Evolutionary conservation across 1,284 basidiomycete species (phyloP).

Genomic region (Wolfiporia cocos): DNA sequence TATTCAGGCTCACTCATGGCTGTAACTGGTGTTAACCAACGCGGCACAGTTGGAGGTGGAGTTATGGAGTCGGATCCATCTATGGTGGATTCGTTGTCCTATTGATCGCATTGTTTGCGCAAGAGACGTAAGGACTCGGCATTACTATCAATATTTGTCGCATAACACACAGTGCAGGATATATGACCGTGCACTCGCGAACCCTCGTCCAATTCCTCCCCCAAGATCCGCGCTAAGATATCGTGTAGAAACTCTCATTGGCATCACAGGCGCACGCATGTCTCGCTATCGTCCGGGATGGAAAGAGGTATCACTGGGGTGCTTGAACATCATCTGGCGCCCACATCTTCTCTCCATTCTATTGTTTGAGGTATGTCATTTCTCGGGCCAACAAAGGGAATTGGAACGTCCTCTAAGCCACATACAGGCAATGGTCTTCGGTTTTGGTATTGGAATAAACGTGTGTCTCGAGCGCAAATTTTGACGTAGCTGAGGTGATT

Average conservation of each 20-base stretch:
- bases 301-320: conserved; percentile 38
- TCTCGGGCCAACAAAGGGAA: background rate
- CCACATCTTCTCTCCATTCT: conserved; percentile 54
- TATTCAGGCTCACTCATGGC: background rate
- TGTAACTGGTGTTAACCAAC: background rate
- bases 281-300: conserved; percentile 54
- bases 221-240: conserved; percentile 41
- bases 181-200: conserved; percentile 58
- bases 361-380: conserved; percentile 43
- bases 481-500: background rate
- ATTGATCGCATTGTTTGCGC: conserved; percentile 49
- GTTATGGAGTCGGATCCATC: conserved; percentile 62
- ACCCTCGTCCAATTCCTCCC: conserved; percentile 32
- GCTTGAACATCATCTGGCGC: conserved; percentile 54
- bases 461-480: conserved; percentile 32
- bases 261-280: conserved; percentile 59
- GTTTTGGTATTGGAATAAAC: conserved; percentile 69
- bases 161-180: conserved; percentile 33
- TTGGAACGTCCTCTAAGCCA: background rate
- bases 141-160: too few relatives aligned
- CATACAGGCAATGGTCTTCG: conserved; percentile 50
- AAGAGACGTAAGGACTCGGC: conserved; percentile 70
- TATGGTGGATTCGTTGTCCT: conserved; percentile 51
- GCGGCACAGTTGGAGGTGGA: conserved; percentile 55
- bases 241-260: conserved; percentile 57